Evolutionary conservation across 805 yeast species (phyloP).

Genomic region (Metschnikowia picachoensis): DNA sequence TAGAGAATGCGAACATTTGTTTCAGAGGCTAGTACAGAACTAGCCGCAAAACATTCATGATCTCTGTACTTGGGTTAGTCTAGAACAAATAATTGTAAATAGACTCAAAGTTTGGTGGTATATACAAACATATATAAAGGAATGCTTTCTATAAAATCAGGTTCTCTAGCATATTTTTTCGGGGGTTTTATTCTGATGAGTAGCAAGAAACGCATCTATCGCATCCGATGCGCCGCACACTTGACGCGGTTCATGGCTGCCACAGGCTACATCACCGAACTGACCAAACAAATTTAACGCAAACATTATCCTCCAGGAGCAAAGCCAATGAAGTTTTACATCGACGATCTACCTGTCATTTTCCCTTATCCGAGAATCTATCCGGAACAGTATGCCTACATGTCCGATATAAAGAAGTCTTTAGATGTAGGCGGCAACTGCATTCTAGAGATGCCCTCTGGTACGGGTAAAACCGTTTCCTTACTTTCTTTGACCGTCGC

Average conservation of each 20-base stretch:
- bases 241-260: neutral
- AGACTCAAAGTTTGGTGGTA: no score
- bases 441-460: slow-evolving; percentile 98
- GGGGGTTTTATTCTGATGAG: no score
- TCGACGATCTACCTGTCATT: slow-evolving; percentile 92
- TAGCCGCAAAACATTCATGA: no score
- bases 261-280: neutral
- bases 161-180: no score
- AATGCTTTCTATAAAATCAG: no score
- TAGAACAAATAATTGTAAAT: no score
- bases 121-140: no score
- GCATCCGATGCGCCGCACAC: neutral
- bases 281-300: neutral
- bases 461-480: slow-evolving; percentile 96
- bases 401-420: slow-evolving; percentile 92
- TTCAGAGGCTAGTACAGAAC: no score
- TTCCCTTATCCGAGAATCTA: slow-evolving; percentile 96
- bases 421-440: slow-evolving; percentile 96
- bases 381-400: slow-evolving; percentile 97
- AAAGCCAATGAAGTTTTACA: slow-evolving; percentile 62
- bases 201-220: neutral
- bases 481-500: slow-evolving; percentile 88
- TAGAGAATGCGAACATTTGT: no score
- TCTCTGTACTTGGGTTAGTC: no score
- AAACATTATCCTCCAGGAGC: neutral